Evolutionary conservation across 2,329 filamentous ascomycete species (phyloP), one percentile per base, ranked within the genome.

Genomic region (Thielaviopsis euricoi): DNA sequence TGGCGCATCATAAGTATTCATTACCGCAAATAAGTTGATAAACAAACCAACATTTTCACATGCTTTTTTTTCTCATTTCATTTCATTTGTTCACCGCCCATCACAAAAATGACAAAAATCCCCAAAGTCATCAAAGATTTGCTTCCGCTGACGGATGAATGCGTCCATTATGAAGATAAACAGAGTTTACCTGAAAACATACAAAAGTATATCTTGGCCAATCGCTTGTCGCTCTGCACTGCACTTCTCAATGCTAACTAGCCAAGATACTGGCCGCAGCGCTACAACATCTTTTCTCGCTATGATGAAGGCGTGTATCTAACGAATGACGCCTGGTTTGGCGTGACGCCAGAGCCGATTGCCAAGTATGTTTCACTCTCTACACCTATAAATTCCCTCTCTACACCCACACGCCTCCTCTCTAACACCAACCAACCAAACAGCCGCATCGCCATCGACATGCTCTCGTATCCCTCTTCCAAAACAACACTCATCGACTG

Each of bases 321-420:
- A 76, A 98, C 94, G 0, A 84, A 95, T 68, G 85, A 91, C 71
- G 86, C 89, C 57, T 98, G 93, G 93, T 98, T 93, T 68, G 93
- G 90, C 58, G 90, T 97, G 7, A 98, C 94, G 0, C 90, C 93
- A 15, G 91, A 98, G 69, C 86, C 87, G 4, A 81, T 98, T 26
- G 93, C 93, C 61, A 82, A 78, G 87, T 93, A 74, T 65, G 76
- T 72, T 59, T 55, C 53, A 17, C 51, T 33, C 49, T 6, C 37
- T 55, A 5, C 51, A n/a, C n/a, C n/a, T n/a, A n/a, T n/a, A n/a
- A n/a, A n/a, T 33, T 50, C 7, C 53, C 26, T 3, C 56, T 57
- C 17, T 29, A n/a, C n/a, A n/a, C n/a, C n/a, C n/a, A n/a, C n/a
- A n/a, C 57, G 17, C 17, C 12, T 17, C 6, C 25, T 21, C 33